Base-by-base conservation (phyloP, 73 alveolate genomes). In the Blepharisma stoltei region DNA sequence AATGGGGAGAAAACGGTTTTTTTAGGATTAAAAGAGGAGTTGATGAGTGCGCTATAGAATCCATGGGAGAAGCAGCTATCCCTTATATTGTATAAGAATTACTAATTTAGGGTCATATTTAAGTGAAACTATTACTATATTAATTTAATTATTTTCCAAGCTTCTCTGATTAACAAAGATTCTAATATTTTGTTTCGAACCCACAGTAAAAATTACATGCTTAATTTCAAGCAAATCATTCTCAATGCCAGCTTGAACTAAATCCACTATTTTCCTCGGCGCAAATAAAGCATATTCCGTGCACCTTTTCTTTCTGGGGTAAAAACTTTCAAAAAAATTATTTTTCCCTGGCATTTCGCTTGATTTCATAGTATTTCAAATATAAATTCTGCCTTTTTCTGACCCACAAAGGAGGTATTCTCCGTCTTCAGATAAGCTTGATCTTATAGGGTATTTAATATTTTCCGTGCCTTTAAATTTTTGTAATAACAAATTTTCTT, bases 1-100 rank as follows among this genome's bases (percentile, higher is more conserved):
- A 90, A 87, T 93, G 98, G 98, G 98, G 98, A 21, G 98, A 93
- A 37, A 52, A 83, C 38, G 97, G 98, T 21, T 93, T 73, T 85
- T 86, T 84, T 71, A 84, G 84, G 75, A 77, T 93, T 53, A 88
- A 75, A 75, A 93, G 91, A 94, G 96, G 91, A 73, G 38, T 54
- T 37, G 85, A 91, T 71, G 91, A 93, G 71, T 55, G 82, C 38
- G 90, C 85, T 48, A 89, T 92, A 69, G 98, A 92, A 77, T 77
- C 77, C 54, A 86, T 82, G 87, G 84, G 91, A 69, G 81, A 67
- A 11, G 66, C 67, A 18, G 87, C 65, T 69, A 67, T 68, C 47
- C 90, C 92, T 47, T 50, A 48, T 7, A 50, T 65, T 60, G 20
- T 52, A n/a, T 52, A 20, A 52, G 23, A 14, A n/a, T n/a, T 52